Base-by-base conservation (phyloP, 2,329 filamentous ascomycete genomes). In the Sporothrix pallida region DNA sequence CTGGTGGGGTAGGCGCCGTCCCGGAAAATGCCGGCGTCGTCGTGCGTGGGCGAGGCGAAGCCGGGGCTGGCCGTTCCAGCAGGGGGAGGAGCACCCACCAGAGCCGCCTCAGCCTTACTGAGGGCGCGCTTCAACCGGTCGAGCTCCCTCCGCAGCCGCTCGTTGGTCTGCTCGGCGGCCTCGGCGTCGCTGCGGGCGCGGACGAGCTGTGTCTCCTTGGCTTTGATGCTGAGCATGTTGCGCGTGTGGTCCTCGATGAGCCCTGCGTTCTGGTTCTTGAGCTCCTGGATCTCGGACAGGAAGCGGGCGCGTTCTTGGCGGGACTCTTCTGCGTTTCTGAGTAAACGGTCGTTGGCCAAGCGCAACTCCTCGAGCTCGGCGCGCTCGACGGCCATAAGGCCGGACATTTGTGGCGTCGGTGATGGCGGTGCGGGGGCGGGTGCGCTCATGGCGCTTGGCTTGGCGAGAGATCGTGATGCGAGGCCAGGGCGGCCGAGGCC, bases 191-290 rank as follows among this genome's bases (percentile, higher is more conserved):
- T 94, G 72, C 95, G 89, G 12, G 96, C 95, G 62, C 96, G 91
- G 10, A 98, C 95, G 5, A 99, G 88, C 79, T 99, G 96, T 2
- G 96, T 98, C 82, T 99, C 96, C 83, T 99, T 99, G 15, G 96
- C 96, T 82, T 98, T 98, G 84, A 99, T 97, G 78, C 94, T 96
- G 58, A 99, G 86, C 0, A 98, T 94, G 79, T 99, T 95, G 67
- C 95, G 89, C 0, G 96, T 99, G 81, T 98, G 95, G 79, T 98
- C 95, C 82, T 99, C 96, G 75, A 99, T 99, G 48, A 99, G 86
- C 76, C 96, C 92, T 31, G 96, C 96, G 79, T 99, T 99, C 81
- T 98, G 94, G 79, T 97, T 97, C 83, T 98, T 97, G 44, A 99
- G 87, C 82, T 98, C 96, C 77, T 95, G 92, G 58, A 98, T 92